phyloP scores from a whole-genome alignment of 805 yeast species.

The Zygotorulaspora chibaensis region DNA sequence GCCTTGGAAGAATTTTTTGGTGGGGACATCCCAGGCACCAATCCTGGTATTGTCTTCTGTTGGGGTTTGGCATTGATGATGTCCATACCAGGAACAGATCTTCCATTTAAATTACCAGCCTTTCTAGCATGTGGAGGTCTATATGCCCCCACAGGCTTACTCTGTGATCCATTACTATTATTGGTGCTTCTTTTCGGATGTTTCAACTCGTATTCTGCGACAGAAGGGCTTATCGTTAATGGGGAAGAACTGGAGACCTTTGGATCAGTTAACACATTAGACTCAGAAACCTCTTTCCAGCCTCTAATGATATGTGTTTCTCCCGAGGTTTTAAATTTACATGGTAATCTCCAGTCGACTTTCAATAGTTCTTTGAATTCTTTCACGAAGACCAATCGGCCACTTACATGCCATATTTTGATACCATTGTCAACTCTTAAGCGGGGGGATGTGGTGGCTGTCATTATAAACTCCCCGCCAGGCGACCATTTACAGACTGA shows the following conservation, averaged over 20 bases:
- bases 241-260: constrained; percentile 38
- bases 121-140: constrained; percentile 95
- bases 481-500: constrained; percentile 98
- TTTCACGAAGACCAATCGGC: constrained; percentile 69
- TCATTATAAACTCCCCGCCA: constrained; percentile 85
- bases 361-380: constrained; percentile 78
- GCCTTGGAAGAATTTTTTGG: constrained; percentile 58
- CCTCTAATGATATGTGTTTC: constrained; percentile 33
- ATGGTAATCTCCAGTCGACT: constrained; percentile 75
- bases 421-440: constrained; percentile 94
- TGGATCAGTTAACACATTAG: constrained; percentile 53
- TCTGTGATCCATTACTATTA: constrained; percentile 25
- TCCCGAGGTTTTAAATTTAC: constrained; percentile 28
- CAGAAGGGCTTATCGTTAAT: constrained; percentile 68
- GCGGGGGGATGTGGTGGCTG: constrained; percentile 97
- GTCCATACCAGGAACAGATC: constrained; percentile 24
- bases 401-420: constrained; percentile 89
- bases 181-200: constrained; percentile 34
- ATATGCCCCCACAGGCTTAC: constrained; percentile 82
- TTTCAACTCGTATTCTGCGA: constrained; percentile 47
- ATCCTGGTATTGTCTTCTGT: constrained; percentile 49
- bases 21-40: constrained; percentile 38
- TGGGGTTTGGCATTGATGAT: constrained; percentile 27
- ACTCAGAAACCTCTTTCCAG: constrained; percentile 14
- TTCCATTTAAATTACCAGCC: constrained; percentile 32